Conservation (phyloP, 495 filamentous ascomycete genomes). For the Xylaria flabelliformis region DNA sequence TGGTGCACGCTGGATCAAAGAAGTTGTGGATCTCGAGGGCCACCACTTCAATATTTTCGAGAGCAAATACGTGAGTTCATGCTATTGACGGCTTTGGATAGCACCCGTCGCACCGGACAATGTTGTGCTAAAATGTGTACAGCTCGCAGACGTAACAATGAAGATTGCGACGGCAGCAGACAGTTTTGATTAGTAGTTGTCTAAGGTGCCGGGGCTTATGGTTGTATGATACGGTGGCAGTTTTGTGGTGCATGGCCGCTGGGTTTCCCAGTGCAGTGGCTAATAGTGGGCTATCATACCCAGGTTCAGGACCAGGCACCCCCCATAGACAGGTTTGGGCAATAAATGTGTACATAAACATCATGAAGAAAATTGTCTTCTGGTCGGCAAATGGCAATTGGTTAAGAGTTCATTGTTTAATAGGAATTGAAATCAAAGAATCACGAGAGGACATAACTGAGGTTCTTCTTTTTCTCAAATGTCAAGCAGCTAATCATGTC, state of each 20-base stretch:
- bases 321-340: neutral
- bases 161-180: constrained; percentile 45
- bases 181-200: constrained; percentile 32
- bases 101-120: neutral
- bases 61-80: constrained; percentile 34
- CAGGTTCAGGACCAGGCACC: neutral
- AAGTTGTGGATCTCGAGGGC: constrained; percentile 47
- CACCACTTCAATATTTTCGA: constrained; percentile 55
- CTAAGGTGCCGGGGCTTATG: neutral
- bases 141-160: constrained; percentile 37
- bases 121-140: neutral
- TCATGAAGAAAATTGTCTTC: neutral
- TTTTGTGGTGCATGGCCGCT: neutral
- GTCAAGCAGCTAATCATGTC: neutral
- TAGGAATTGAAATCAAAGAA: neutral
- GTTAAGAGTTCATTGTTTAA: neutral
- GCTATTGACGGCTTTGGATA: neutral
- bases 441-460: neutral
- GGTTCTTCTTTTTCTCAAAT: neutral
- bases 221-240: neutral
- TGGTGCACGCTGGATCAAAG: constrained; percentile 40
- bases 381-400: neutral
- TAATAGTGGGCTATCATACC: neutral
- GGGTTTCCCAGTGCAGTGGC: neutral
- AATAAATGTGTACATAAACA: neutral